Percentiles rank a stretch among this genome's conserved stretches.
phyloP scores from a whole-genome alignment of 2,329 filamentous ascomycete genomes.

The Cladophialophora bantiana region DNA sequence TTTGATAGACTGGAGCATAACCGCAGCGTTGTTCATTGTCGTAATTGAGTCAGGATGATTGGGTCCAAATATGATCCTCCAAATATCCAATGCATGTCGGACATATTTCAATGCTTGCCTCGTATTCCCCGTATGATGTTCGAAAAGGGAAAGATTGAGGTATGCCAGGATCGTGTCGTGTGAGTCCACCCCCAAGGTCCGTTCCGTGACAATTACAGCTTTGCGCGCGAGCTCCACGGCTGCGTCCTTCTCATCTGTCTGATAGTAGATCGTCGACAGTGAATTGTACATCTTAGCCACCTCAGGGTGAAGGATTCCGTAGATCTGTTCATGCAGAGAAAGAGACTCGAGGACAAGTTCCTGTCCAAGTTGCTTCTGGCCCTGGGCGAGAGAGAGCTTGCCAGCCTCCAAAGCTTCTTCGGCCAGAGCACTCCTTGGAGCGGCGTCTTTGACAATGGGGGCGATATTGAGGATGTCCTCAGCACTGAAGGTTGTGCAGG shows the following conservation, averaged over 20 bases:
- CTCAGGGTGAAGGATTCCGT: conserved; percentile 95
- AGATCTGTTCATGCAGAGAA: conserved; percentile 97
- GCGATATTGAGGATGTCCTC: conserved; percentile 92
- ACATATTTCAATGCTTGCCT: conserved; percentile 85
- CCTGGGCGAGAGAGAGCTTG: conserved; percentile 92
- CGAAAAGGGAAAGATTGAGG: conserved; percentile 91
- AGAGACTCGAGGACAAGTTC: conserved; percentile 95
- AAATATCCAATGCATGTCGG: conserved; percentile 89
- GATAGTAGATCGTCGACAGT: conserved; percentile 93
- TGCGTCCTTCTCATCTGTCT: conserved; percentile 95
- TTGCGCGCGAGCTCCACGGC: conserved; percentile 95
- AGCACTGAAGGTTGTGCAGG: conserved; percentile 71
- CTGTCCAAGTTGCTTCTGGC: conserved; percentile 93
- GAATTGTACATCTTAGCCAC: conserved; percentile 95
- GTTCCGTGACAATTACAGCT: conserved; percentile 93
- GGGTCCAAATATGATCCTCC: conserved; percentile 94
- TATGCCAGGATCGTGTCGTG: conserved; percentile 94
- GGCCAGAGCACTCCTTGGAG: conserved; percentile 85
- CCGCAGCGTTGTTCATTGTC: conserved; percentile 96
- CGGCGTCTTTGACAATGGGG: conserved; percentile 93
- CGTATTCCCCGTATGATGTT: conserved; percentile 91
- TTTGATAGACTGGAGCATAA: conserved; percentile 97
- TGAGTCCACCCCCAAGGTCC: conserved; percentile 91
- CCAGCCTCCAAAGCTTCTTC: conserved; percentile 97
- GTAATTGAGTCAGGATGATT: conserved; percentile 98